phyloP scores from a whole-genome alignment of 768 basidiomycete genomes.

The Pleurotus tuber-regium region DNA sequence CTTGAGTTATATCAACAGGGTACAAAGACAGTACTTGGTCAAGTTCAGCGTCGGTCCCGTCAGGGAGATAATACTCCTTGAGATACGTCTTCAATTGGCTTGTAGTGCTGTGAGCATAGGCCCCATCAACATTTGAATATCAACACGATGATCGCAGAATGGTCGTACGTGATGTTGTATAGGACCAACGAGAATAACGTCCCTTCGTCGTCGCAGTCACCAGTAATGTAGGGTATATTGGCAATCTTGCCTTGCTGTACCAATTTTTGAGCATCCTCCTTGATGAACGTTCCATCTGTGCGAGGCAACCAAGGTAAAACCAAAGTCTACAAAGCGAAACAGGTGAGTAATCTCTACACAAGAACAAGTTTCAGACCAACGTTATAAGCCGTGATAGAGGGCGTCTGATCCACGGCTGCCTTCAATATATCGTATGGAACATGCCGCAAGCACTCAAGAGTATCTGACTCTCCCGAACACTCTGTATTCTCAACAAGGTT shows the following conservation, averaged over 20 bases:
- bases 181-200: constrained; percentile 47
- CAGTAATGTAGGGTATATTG: constrained; percentile 48
- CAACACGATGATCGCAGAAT: neutral
- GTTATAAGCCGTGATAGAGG: constrained; percentile 42
- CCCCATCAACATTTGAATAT: neutral
- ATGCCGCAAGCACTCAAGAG: constrained; percentile 41
- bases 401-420: constrained; percentile 40
- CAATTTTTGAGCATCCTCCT: constrained; percentile 38
- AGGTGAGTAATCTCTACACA: neutral
- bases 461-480: constrained; percentile 37
- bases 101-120: constrained; percentile 22
- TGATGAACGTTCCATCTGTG: constrained; percentile 48
- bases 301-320: constrained; percentile 48
- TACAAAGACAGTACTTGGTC: constrained; percentile 27
- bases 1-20: constrained; percentile 34
- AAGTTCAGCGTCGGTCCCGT: constrained; percentile 17
- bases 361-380: constrained; percentile 20
- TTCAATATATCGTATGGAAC: constrained; percentile 37
- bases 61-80: constrained; percentile 22
- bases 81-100: constrained; percentile 25
- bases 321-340: constrained; percentile 28
- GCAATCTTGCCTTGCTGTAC: constrained; percentile 43
- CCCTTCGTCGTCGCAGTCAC: constrained; percentile 60
- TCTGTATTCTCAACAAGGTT: constrained; percentile 37
- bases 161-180: constrained; percentile 45